Evolutionary conservation across 1,284 basidiomycete genomes (phyloP), one percentile per base, ranked within the genome.

Genomic region (Ganoderma boninense): DNA sequence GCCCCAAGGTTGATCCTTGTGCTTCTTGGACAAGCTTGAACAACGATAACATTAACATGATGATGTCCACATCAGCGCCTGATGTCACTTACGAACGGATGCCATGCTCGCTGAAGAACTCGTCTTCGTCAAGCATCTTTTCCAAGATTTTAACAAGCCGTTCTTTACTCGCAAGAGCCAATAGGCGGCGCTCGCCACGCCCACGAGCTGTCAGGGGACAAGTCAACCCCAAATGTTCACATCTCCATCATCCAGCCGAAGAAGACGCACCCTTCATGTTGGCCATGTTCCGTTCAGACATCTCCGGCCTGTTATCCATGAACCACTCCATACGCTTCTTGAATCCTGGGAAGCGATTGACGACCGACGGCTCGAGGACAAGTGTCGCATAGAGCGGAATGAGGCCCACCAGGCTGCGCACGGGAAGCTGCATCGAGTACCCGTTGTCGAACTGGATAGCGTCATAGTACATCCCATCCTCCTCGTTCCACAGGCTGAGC

Each of bases 241-340:
- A 40, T 62, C 68, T 69, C n/a, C 2, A 43, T 5, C 32, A 61
- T 13, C 14, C 32, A 44, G 18, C 13, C 11, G 42, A 18, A 32
- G 6, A 7, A 26, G 49, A 76, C 82, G 64, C 73, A 95, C 94
- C 89, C 81, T 91, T 93, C 89, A 98, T 97, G 82, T 97, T 98
- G n/a, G 97, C 97, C 86, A 99, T 96, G 81, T 98, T 99, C 72
- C 97, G 88, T 67, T 87, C 87, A 6, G 95, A 92, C 65, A 98
- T 90, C 74, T 93, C 95, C 1, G 94, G 91, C 35, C 97, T 85
- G 82, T 99, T 95, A 78, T 98, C 92, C 69, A 99, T 90, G 84
- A 99, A 99, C 97, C 97, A 99, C 76, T 99, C 95, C 90, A 99
- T 91, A 61, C 97, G 90, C 83, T 98, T 98, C 85, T 95, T 98